Base-by-base conservation (phyloP, 1,284 basidiomycete species). In the Papiliotrema flavescens region DNA sequence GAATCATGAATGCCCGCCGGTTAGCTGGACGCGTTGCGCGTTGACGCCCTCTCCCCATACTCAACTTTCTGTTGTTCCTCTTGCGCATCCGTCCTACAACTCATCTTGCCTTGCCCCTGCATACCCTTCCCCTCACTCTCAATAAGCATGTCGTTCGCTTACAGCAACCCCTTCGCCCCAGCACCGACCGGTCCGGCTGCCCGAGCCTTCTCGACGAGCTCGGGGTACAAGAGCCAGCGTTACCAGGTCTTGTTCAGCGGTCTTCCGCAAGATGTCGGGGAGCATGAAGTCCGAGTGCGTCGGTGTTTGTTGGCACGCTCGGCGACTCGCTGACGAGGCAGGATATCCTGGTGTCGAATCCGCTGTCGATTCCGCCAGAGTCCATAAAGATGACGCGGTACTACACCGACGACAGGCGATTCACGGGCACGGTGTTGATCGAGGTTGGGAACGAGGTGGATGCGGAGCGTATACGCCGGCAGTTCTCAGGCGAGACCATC, bases 1-100 rank as follows among this genome's bases (percentile, higher is more conserved):
- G 72, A 89, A 74, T 82, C 84, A 53, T 81, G 83, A 49, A 82
- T 82, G 47, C 88, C 85, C 70, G 82, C 84, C 26, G 69, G 72
- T 56, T 70, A 71, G 49, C 69, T 64, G 47, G 62, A 71, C 54
- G 70, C 70, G 48, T 67, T n/a, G n/a, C n/a, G n/a, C n/a, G n/a
- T n/a, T n/a, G n/a, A n/a, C n/a, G n/a, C n/a, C n/a, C n/a, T n/a
- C n/a, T n/a, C n/a, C n/a, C n/a, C n/a, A n/a, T n/a, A n/a, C n/a
- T n/a, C n/a, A n/a, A n/a, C n/a, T n/a, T n/a, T n/a, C n/a, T n/a
- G n/a, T n/a, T n/a, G n/a, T n/a, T n/a, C n/a, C n/a, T n/a, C n/a
- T n/a, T n/a, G n/a, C n/a, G n/a, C n/a, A n/a, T n/a, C n/a, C n/a
- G 35, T 36, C 17, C 35, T 43, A 23, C 41, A 9, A 20, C 11